Evolutionary conservation across 495 filamentous ascomycete genomes (phyloP).

Genomic region (Daldinia childiae): DNA sequence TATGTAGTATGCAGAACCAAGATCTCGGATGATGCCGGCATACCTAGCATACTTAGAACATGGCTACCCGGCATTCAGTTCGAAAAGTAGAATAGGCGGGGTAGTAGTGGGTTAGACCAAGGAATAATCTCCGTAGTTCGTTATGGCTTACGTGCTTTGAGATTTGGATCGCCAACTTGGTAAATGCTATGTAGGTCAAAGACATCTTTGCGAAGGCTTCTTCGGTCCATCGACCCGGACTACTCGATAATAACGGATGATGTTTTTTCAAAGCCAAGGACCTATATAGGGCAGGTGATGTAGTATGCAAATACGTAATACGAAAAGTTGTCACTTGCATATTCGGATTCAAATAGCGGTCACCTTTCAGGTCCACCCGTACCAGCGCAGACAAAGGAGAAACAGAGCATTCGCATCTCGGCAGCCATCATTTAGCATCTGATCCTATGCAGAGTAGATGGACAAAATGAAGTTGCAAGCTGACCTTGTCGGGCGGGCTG

Average conservation of each 20-base stretch:
- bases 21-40: constrained; percentile 24
- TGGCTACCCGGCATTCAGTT: constrained; percentile 20
- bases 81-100: constrained; percentile 18
- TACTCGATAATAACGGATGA: neutral
- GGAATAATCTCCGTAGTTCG: constrained; percentile 24
- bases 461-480: constrained; percentile 14
- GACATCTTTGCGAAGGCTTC: neutral
- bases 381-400: neutral
- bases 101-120: constrained; percentile 11
- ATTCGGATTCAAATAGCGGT: constrained; percentile 11
- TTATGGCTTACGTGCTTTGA: constrained; percentile 12
- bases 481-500: constrained; percentile 2
- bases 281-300: constrained; percentile 6
- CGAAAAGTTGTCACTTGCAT: constrained; percentile 28
- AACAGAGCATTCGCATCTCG: neutral
- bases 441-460: constrained; percentile 12
- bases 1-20: neutral
- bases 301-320: neutral
- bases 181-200: constrained; percentile 15
- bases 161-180: constrained; percentile 36
- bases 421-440: constrained; percentile 15
- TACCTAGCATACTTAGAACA: constrained; percentile 14
- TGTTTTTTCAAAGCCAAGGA: neutral
- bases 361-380: neutral
- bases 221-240: neutral